Conservation (phyloP, 495 filamentous ascomycete genomes). For the Tuber magnatum region DNA sequence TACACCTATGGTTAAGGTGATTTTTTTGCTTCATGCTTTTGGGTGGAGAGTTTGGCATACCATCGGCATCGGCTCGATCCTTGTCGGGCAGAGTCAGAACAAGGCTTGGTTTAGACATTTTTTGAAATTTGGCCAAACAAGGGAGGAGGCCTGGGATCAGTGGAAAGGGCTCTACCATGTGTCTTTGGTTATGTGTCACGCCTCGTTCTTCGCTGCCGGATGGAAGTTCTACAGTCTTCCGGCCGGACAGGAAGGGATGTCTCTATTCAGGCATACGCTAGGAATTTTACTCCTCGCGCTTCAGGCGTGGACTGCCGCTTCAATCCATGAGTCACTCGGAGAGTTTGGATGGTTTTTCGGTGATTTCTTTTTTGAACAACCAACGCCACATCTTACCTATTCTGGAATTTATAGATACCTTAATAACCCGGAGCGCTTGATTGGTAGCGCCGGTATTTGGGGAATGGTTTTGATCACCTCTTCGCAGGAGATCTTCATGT, state of each 20-base stretch:
- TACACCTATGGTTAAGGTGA: slow-evolving; percentile 60
- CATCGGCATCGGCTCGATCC: slow-evolving; percentile 74
- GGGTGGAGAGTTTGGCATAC: slow-evolving; percentile 89
- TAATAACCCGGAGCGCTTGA: slow-evolving; percentile 91
- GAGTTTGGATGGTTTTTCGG: slow-evolving; percentile 99
- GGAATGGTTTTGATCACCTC: slow-evolving; percentile 87
- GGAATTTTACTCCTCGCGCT: slow-evolving; percentile 73
- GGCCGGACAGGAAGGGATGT: slow-evolving; percentile 71
- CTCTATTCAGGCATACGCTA: slow-evolving; percentile 76
- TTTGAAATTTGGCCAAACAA: slow-evolving; percentile 86
- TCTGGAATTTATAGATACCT: slow-evolving; percentile 95
- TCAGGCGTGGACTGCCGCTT: slow-evolving; percentile 86
- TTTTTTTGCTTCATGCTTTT: slow-evolving; percentile 75
- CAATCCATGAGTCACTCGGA: slow-evolving; percentile 91
- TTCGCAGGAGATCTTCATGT: slow-evolving; percentile 70
- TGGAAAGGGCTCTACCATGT: slow-evolving; percentile 97
- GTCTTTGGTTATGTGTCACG: slow-evolving; percentile 80
- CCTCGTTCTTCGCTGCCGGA: slow-evolving; percentile 78
- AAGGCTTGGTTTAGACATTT: slow-evolving; percentile 96
- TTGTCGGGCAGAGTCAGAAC: slow-evolving; percentile 75
- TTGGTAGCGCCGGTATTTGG: slow-evolving; percentile 94
- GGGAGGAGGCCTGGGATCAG: slow-evolving; percentile 88
- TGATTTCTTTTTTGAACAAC: slow-evolving; percentile 90
- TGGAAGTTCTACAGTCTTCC: slow-evolving; percentile 95
- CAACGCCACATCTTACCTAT: slow-evolving; percentile 80